Base-by-base conservation (phyloP, 129 eudicot genomes). In the Cynara cardunculus region DNA sequence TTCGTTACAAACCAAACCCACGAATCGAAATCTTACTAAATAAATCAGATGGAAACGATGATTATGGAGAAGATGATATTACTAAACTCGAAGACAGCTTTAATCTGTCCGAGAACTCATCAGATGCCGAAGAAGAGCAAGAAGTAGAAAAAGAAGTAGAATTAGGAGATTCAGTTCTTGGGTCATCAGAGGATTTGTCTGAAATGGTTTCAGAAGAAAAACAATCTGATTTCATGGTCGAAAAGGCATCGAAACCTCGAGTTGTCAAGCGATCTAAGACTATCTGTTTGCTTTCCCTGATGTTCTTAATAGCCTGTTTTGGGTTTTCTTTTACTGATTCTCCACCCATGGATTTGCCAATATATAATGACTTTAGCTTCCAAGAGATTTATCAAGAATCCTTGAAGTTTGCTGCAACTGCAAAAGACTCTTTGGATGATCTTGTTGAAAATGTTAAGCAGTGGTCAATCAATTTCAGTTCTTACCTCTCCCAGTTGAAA, bases 1-100 rank as follows among this genome's bases (percentile, higher is more conserved):
- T 91, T 81, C 91, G 80, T 46, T 94, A 94, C 78, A 91, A 88
- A 72, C 98, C 97, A 32, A 87, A 90, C 82, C 94, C 89, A 3
- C 75, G 90, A 83, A 78, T 87, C 30, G 96, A 87, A 69, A 49
- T 44, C 67, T 64, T 88, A 28, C 71, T 85, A 25, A 85, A 83
- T 46, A 89, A 90, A 70, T 85, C 73, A 26, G 66, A 66, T 22
- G 80, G 62, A 80, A 68, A 75, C 32, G 62, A 74, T 59, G 70
- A 37, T 80, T 77, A 70, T 28, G 91, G 82, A 21, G 88, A 85
- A 46, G 87, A 81, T 7, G 85, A 81, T 18, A 76, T 68, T 11
- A 65, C 83, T 66, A 78, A 72, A 72, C 82, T 87, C 18, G 92
- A 91, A 21, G 92, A 86, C n/a, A 78, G 79, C 22, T 80, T 85